Evolutionary conservation across 2,329 filamentous ascomycete genomes (phyloP).

Genomic region (Botrytis squamosa): DNA sequence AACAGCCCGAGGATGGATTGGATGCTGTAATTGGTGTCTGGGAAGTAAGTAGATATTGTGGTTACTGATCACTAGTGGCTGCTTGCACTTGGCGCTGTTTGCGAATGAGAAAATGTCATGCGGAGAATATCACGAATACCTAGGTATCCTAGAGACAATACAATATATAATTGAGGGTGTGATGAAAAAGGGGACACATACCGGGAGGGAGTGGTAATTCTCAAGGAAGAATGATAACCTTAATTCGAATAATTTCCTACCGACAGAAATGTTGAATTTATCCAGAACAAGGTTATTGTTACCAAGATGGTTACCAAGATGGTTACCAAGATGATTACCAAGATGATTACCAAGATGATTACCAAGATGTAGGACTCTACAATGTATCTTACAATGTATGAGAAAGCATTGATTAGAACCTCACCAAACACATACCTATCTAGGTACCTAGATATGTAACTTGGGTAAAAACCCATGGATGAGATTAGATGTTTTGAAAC

Average conservation of each 20-base stretch:
- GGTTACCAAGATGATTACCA: not conserved
- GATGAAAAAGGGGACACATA: not conserved
- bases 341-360: not conserved
- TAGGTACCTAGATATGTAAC: not conserved
- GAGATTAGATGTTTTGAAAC: conserved; percentile 1
- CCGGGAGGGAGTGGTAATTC: not conserved
- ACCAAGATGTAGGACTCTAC: not conserved
- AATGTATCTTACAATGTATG: not conserved
- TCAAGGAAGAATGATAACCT: not conserved
- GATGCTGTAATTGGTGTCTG: not conserved
- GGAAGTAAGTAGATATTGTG: not conserved
- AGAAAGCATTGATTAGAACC: not conserved
- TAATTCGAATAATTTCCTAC: not conserved
- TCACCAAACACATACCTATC: not conserved
- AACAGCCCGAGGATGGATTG: not conserved
- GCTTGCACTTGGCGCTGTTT: not conserved
- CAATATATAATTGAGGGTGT: not conserved
- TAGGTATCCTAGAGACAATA: not conserved
- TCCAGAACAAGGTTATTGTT: not conserved
- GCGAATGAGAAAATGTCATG: not conserved
- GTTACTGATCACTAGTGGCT: not conserved
- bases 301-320: not conserved
- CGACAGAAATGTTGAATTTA: not conserved
- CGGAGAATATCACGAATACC: not conserved
- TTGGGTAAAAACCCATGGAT: not conserved